These are phyloP conservation scores for Alternaria metachromatica DNA, from an alignment of 2,329 filamentous ascomycete species.

Conservation along the genomic window DNA sequence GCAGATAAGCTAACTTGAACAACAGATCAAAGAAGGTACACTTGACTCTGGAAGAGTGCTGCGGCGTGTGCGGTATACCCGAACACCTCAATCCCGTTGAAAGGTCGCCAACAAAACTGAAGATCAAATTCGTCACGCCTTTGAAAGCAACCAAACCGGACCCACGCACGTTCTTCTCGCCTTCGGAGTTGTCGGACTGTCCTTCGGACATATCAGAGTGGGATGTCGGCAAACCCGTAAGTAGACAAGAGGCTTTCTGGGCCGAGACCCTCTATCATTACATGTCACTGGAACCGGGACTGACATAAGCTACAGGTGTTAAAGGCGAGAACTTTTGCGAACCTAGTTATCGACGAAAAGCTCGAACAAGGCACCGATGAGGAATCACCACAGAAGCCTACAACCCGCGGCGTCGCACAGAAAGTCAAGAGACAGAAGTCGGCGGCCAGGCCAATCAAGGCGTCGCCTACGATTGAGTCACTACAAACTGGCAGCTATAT, in stretches of 20 bases:
- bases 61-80: constrained; percentile 5
- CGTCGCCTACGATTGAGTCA: neutral
- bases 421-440: constrained; percentile 9
- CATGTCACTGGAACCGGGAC: too few relatives aligned
- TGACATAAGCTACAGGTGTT: neutral
- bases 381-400: neutral
- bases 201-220: constrained; percentile 27
- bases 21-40: constrained; percentile 1
- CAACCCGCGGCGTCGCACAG: constrained; percentile 8
- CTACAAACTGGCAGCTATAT: neutral
- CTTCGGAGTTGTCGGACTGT: constrained; percentile 21
- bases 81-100: neutral
- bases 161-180: neutral
- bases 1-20: neutral
- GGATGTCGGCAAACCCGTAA: constrained; percentile 14
- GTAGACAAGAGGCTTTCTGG: neutral
- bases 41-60: constrained; percentile 13
- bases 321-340: neutral
- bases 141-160: neutral
- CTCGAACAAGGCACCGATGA: neutral
- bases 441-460: neutral
- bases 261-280: neutral
- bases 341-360: neutral
- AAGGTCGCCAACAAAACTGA: neutral
- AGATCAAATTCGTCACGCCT: neutral